Percentiles rank a stretch among this genome's conserved stretches.
Evolutionary conservation across 2,329 filamentous ascomycete genomes (phyloP).

Genomic region (Colletotrichum lentis): DNA sequence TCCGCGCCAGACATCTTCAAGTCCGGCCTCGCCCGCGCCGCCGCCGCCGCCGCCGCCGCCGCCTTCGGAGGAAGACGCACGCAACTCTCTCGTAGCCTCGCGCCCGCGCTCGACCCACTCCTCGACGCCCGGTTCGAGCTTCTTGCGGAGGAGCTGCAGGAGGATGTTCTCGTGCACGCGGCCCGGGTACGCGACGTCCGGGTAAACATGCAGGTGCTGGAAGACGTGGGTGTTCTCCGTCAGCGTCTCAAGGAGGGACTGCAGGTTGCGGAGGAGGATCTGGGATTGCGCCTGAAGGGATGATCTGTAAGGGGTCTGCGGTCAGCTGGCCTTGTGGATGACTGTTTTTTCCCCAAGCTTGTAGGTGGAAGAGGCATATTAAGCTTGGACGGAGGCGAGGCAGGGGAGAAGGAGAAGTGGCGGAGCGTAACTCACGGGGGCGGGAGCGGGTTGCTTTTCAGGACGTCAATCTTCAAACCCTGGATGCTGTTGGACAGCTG

Average conservation of each 20-base stretch:
- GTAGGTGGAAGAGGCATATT: background rate
- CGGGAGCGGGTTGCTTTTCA: conserved; percentile 71
- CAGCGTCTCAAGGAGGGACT: conserved; percentile 71
- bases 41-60: conserved; percentile 51
- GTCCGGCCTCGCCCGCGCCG: conserved; percentile 53
- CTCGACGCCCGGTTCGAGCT: conserved; percentile 80
- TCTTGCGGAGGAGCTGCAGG: conserved; percentile 78
- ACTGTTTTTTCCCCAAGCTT: background rate
- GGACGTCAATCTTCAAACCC: conserved; percentile 68
- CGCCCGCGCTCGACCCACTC: conserved; percentile 74
- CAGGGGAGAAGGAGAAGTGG: background rate
- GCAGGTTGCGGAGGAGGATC: conserved; percentile 76
- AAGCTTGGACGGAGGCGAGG: background rate
- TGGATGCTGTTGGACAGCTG: conserved; percentile 74
- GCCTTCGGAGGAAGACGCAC: conserved; percentile 26
- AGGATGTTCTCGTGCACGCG: conserved; percentile 73
- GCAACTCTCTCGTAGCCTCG: conserved; percentile 50
- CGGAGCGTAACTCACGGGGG: conserved; percentile 60
- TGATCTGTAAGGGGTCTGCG: conserved; percentile 57
- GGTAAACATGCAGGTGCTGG: conserved; percentile 75
- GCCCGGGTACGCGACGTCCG: conserved; percentile 77
- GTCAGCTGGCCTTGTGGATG: background rate
- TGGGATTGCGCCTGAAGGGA: conserved; percentile 76
- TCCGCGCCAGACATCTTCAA: conserved; percentile 66
- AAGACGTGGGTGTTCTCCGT: conserved; percentile 73